Evolutionary conservation across 805 yeast genomes (phyloP).

Genomic region (Cyberlindnera nakhonratchasimensis): DNA sequence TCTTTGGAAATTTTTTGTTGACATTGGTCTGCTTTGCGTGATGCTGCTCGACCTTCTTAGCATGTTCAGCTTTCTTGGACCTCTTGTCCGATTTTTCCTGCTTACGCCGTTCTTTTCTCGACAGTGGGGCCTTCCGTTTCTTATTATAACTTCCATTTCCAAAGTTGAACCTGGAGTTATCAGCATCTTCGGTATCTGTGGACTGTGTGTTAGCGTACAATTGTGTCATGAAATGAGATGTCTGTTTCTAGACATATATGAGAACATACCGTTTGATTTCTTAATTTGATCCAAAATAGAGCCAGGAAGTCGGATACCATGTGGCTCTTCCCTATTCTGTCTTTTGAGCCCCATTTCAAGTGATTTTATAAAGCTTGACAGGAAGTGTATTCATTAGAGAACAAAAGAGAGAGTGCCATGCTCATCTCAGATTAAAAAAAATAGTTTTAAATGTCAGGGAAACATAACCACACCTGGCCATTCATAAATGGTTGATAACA

Average conservation of each 20-base stretch:
- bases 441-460: neutral
- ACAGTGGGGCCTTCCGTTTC: slow-evolving; percentile 30
- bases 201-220: slow-evolving; percentile 6
- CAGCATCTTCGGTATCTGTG: slow-evolving; percentile 29
- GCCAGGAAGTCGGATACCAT: slow-evolving; percentile 57
- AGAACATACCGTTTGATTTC: slow-evolving; percentile 14
- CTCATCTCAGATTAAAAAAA: neutral
- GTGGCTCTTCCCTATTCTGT: slow-evolving; percentile 24
- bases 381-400: no score
- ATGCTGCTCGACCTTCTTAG: slow-evolving; percentile 4
- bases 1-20: neutral
- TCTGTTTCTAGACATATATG: no score
- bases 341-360: slow-evolving; percentile 13
- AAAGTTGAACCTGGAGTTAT: slow-evolving; percentile 35
- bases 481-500: no score
- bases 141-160: slow-evolving; percentile 31
- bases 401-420: neutral
- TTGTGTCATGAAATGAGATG: neutral
- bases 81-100: slow-evolving; percentile 37
- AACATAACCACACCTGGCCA: neutral
- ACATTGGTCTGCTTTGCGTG: slow-evolving; percentile 30
- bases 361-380: no score
- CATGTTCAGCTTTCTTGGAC: slow-evolving; percentile 20
- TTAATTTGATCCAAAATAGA: slow-evolving; percentile 50
- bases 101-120: slow-evolving; percentile 43